Evolutionary conservation across 2,329 filamentous ascomycete species (phyloP), one percentile per base, ranked within the genome.

Genomic region (Sporothrix sp.): DNA sequence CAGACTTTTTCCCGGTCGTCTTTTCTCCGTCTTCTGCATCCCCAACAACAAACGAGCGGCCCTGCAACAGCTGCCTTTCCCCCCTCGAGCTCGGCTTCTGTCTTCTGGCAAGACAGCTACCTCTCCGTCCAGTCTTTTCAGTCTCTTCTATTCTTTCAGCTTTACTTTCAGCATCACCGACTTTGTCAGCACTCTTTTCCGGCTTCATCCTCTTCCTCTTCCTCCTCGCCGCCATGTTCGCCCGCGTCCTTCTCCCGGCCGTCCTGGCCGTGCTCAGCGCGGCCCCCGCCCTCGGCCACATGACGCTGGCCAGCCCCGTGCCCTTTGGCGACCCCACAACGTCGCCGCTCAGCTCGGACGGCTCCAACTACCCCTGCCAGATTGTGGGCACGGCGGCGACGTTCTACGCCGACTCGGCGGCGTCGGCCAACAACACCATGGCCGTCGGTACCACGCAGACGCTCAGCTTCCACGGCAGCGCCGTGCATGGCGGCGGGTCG

Each of bases 331-430:
- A 51, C 20, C 57, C 56, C 3, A 56, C 56, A 38, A 57, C 47
- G 42, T 54, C 54, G 13, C 56, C 56, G 7, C 55, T 59, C 20
- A 50, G 16, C 52, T 52, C 56, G 13, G 46, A 52, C 30, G 54
- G 55, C 18, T 37, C 50, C 53, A 55, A 57, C 51, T 59, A 52
- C 48, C 57, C 57, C n/a, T 59, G 57, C 54, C 53, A 59, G 54
- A 65, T 56, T 18, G 33, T 73, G 43, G 70, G 56, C 21, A 74
- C 14, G 10, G 57, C 1, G 68, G 68, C 0, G 65, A 65, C 48
- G 73, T 56, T 67, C 48, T 75, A 75, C 54, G 38, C 28, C 40
- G 43, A 45, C 16, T 32, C 44, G 16, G 37, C 40, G 2, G 23
- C 33, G 1, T 48, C 52, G 3, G 10, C 53, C 51, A 55, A 53